phyloP scores from a whole-genome alignment of 108 stramenopile species.

The Aurantiochytrium sp. region DNA sequence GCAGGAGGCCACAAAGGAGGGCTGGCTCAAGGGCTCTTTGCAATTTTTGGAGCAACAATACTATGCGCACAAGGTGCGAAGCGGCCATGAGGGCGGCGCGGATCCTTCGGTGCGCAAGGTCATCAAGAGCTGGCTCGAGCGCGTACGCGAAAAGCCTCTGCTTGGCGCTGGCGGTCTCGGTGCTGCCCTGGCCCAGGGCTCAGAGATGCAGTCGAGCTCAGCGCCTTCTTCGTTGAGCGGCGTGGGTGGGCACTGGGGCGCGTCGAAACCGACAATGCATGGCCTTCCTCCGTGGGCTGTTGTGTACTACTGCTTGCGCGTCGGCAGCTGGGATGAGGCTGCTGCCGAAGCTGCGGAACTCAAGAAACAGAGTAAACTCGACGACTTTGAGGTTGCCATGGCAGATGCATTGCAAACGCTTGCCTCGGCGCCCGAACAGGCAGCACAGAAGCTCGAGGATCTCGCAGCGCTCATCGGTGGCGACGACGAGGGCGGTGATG shows the following conservation, averaged over 20 bases:
- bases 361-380: neutral
- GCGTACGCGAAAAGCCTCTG: neutral
- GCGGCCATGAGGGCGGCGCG: too few relatives aligned
- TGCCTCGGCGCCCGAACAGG: neutral
- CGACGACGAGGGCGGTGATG: neutral
- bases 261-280: too few relatives aligned
- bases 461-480: neutral
- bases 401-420: neutral
- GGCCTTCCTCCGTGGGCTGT: neutral
- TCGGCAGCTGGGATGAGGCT: neutral
- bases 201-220: neutral
- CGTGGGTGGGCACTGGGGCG: neutral
- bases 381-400: neutral
- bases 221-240: neutral
- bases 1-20: neutral
- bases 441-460: neutral
- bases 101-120: too few relatives aligned
- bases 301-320: neutral
- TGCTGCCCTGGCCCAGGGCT: neutral
- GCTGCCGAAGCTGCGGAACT: neutral
- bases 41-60: conserved; percentile 9
- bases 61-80: neutral
- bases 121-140: neutral
- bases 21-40: neutral
- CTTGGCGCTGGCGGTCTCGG: neutral